Evolutionary conservation across 768 basidiomycete genomes (phyloP), one percentile per base, ranked within the genome.

Genomic region (Crassisporium funariophilum): DNA sequence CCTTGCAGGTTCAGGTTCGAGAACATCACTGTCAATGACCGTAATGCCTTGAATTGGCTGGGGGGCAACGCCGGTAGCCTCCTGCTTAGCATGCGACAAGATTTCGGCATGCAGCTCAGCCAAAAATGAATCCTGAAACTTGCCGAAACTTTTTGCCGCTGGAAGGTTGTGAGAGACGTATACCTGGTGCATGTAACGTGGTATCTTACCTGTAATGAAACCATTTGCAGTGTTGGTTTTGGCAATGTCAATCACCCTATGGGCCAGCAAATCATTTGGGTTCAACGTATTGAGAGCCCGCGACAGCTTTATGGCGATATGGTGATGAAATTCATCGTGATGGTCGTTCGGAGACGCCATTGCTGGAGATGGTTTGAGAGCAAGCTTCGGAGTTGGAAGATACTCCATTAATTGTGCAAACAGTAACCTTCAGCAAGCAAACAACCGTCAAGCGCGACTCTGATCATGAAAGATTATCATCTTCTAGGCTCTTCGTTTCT

Each of bases 91-190:
- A 71, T 89, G 87, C 52, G 81, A 79, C 61, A 83, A 70, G 52
- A 92, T 88, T 64, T 93, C 87, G 59, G 78, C 74, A 71, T 92
- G 88, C 6, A 95, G 67, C 53, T 91, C 88, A 33, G 79, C 72
- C 43, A 95, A 73, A 59, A 90, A 88, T 25, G 83, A 80, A 60
- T 83, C 81, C 60, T 85, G 77, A 61, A 95, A 94, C 74, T 89
- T 89, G 63, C 91, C 92, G 71, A 97, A 95, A 23, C 84, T 72
- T 52, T 75, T 79, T 24, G 88, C 86, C 55, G 91, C 90, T 85
- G 55, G 1, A 52, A 17, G 35, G n/a, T 19, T 42, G 24, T 47
- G 13, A 41, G 24, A 11, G 27, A 44, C 21, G 15, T 11, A 33
- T 31, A 44, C 12, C 8, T 33, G 40, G 17, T 19, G 13, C 15